Evolutionary conservation across 1,139 yeast genomes (phyloP), one percentile per base, ranked within the genome.

Genomic region (Geotrichum aggregatum): DNA sequence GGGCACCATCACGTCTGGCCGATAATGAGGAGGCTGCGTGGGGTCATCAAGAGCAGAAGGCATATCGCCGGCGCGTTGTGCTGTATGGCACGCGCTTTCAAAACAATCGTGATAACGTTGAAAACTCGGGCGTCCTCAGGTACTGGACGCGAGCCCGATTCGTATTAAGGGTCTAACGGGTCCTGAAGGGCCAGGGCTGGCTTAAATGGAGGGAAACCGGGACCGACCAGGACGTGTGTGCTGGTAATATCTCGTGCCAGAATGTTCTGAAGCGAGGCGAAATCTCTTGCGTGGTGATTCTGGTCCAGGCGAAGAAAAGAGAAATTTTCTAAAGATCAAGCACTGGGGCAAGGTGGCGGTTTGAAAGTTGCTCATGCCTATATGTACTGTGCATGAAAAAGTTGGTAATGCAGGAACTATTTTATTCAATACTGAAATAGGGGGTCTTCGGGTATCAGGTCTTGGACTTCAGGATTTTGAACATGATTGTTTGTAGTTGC

Each of bases 1-100:
- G 6, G 66, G 64, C 30, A 56, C 56, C 19, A 59, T 73, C 46
- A 70, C 65, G 55, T 68, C 75, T 8, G 73, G 72, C 56, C 75
- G 66, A 60, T 68, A 71, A 57, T 70, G 73, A n/a, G 74, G 73
- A 28, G 74, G 71, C 59, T 69, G 74, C 44, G 72, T 62, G 18
- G 71, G 74, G 53, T 72, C 76, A 58, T 72, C 76, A 52, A 72
- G 62, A 57, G 71, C 75, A 35, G 76, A 72, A 62, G 68, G 67
- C 69, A 65, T 65, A 31, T 18, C 31, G 28, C 11, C 3, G 31
- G 40, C 16, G 22, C 22, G 40, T 18, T 36, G 40, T 16, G 22
- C 19, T 10, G 13, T 16, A 7, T 36, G 22, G 13, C 13, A 19
- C 40, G 40, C 36, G 36, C n/a, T 18, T n/a, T n/a, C 18, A 34